Base-by-base conservation (phyloP, 179 eudicot genomes). In the Patellifolia procumbens region DNA sequence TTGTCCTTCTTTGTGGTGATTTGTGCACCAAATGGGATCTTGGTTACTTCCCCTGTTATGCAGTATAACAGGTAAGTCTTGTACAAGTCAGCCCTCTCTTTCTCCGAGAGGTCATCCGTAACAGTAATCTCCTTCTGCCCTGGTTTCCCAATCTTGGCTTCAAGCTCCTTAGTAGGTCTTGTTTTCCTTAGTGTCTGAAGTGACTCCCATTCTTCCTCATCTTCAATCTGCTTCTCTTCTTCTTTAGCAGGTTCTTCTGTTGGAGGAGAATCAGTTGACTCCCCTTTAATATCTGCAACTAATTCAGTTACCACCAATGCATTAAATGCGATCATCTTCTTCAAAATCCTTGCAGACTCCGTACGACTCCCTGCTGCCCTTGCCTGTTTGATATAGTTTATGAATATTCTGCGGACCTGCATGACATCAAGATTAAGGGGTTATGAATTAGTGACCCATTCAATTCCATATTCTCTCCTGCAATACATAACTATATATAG, bases 261-360 rank as follows among this genome's bases (percentile, higher is more conserved):
- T 0, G 84, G 73, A 0, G 84, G 73, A 64, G 89, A 51, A 76
- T 85, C 96, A 78, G 85, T 70, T 71, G 93, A 83, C 68, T 95
- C 93, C 48, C 99, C 98, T 83, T 90, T 93, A 43, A 96, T 91
- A 76, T 93, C 97, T 55, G 92, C 87, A 61, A 96, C 91, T 78
- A 96, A 80, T 73, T 84, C 87, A 55, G 96, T 89, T 70, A 88
- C 99, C 48, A 93, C 98, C 78, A 86, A 83, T 19, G 84, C 79
- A 75, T 96, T 93, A 81, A 90, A 96, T 43, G 85, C 89, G 62
- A 96, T 88, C 98, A 93, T 83, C 83, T 86, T 87, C 80, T 87
- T 87, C 34, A 93, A 92, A 77, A 85, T 86, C 76, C 85, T 89
- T 28, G 97, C 98, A 67, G 96, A 80, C 73, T 87, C 92, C 7